Conservation (phyloP, 2,329 filamentous ascomycete genomes). For the Colletotrichum tropicicola region DNA sequence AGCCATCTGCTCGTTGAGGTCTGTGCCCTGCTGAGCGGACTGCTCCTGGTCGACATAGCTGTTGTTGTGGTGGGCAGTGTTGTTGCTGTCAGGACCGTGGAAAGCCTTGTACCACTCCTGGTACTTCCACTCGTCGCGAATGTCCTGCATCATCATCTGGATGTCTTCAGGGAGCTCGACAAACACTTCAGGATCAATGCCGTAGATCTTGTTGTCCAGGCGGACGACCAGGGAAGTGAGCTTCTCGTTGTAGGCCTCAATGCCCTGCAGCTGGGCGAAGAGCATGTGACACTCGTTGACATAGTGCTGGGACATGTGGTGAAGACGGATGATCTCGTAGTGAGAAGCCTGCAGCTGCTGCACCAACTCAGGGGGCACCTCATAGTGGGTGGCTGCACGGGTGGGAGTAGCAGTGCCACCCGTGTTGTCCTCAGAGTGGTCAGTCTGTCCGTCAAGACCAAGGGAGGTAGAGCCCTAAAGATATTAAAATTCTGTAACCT, state of each 20-base stretch:
- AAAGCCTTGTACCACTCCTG: background rate
- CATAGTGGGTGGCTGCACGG: too few species aligned
- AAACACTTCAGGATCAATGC: background rate
- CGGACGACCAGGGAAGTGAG: background rate
- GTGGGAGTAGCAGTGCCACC: too few species aligned
- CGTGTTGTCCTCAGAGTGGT: too few species aligned
- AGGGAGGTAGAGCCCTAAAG: background rate
- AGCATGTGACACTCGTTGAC: too few species aligned
- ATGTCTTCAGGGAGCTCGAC: background rate
- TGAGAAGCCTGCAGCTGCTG: too few species aligned
- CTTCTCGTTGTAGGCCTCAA: background rate
- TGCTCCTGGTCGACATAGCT: background rate
- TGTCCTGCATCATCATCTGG: background rate
- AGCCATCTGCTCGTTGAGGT: too few species aligned
- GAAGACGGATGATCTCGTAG: too few species aligned
- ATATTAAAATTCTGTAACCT: background rate
- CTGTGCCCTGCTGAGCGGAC: background rate
- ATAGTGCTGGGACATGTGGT: too few species aligned
- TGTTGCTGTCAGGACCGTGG: too few species aligned
- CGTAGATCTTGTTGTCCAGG: background rate
- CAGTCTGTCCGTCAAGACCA: background rate
- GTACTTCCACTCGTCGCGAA: constrained; percentile 11
- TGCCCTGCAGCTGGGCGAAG: too few species aligned
- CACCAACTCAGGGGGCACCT: too few species aligned
- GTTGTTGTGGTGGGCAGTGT: too few species aligned